Percentiles rank a stretch among this genome's conserved stretches.
Conservation (phyloP, 1,284 basidiomycete species). For the Pseudozyma tsukubaensis region DNA sequence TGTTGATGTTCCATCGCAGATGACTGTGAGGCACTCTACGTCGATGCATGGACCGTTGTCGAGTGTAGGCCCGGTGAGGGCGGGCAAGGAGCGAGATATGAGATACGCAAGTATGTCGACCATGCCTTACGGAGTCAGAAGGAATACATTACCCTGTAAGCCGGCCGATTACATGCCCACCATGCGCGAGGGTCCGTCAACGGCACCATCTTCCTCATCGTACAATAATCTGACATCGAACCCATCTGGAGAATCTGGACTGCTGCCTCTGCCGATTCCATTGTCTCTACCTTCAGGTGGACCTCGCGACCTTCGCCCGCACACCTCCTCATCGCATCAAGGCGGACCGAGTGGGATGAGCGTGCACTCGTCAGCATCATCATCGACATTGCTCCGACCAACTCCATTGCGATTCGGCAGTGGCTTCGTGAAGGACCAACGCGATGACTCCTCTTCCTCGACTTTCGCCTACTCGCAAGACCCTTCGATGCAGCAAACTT, state of each 20-base stretch:
- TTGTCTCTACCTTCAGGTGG: background rate
- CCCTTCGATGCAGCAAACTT: no score
- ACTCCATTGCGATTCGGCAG: no score
- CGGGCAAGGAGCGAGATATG: constrained; percentile 3
- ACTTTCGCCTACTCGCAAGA: no score
- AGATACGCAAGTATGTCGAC: constrained; percentile 9
- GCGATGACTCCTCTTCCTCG: no score
- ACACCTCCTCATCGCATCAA: background rate
- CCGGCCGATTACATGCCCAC: background rate
- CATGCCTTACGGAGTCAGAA: constrained; percentile 16
- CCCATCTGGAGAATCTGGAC: background rate
- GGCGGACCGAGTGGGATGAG: no score
- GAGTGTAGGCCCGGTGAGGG: constrained; percentile 17
- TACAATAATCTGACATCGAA: no score
- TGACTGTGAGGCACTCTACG: background rate
- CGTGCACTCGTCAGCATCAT: no score
- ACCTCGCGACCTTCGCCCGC: background rate
- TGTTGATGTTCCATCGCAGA: constrained; percentile 11
- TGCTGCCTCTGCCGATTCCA: background rate
- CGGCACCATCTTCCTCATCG: background rate
- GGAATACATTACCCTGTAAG: constrained; percentile 12
- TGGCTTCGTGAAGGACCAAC: no score
- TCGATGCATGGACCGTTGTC: background rate
- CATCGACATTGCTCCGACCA: no score
- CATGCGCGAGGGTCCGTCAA: background rate